Conservation (phyloP, 2,329 filamentous ascomycete genomes). For the Colletotrichum musicola region DNA sequence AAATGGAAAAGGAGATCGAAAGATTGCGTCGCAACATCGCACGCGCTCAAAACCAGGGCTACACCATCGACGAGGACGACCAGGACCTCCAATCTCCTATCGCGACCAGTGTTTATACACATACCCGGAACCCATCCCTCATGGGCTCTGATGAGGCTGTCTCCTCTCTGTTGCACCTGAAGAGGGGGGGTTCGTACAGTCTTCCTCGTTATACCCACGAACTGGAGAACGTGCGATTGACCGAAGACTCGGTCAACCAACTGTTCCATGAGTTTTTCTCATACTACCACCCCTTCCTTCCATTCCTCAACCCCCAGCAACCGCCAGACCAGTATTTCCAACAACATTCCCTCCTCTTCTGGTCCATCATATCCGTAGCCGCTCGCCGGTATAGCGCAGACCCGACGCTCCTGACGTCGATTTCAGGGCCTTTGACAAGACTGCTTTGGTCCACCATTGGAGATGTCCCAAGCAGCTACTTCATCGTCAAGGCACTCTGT, state of each 20-base stretch:
- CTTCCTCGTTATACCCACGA: constrained; percentile 71
- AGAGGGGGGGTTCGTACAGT: constrained; percentile 73
- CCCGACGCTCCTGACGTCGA: constrained; percentile 72
- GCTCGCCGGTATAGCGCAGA: constrained; percentile 77
- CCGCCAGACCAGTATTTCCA: constrained; percentile 80
- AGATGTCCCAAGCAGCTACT: constrained; percentile 82
- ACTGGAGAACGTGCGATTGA: constrained; percentile 73
- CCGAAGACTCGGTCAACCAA: constrained; percentile 71
- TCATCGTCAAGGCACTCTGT: constrained; percentile 84
- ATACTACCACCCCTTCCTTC: constrained; percentile 82
- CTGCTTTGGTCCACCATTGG: constrained; percentile 83
- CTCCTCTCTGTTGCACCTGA: constrained; percentile 74
- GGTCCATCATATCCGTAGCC: constrained; percentile 83
- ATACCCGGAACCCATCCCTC: constrained; percentile 72
- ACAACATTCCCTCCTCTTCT: constrained; percentile 86
- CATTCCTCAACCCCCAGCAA: constrained; percentile 76
- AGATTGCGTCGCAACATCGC: constrained; percentile 72
- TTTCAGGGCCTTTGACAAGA: constrained; percentile 76
- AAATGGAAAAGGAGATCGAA: constrained; percentile 88
- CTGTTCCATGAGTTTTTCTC: constrained; percentile 82
- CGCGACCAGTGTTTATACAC: constrained; percentile 67
- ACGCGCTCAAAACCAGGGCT: constrained; percentile 71
- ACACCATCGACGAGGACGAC: constrained; percentile 64
- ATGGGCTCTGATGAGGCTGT: constrained; percentile 79
- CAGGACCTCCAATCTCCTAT: constrained; percentile 72